phyloP scores from a whole-genome alignment of 2,329 filamentous ascomycete species.

The Phoma sp. region DNA sequence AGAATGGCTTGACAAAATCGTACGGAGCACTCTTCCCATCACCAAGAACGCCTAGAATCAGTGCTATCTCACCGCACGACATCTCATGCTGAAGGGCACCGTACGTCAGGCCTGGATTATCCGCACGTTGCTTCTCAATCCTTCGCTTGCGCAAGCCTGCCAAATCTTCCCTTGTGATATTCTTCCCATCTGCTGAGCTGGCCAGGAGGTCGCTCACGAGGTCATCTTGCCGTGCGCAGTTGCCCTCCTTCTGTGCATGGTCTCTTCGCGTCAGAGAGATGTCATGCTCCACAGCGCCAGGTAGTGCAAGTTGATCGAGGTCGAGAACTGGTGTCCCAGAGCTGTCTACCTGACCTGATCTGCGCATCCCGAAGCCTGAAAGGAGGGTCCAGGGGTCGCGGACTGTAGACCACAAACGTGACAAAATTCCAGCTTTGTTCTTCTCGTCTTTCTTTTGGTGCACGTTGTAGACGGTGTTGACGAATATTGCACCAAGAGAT shows the following conservation, averaged over 20 bases:
- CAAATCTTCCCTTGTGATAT: slow-evolving; percentile 4
- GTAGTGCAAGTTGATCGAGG: slow-evolving; percentile 14
- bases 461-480: slow-evolving; percentile 15
- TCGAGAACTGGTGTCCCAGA: slow-evolving; percentile 5
- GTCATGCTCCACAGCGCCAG: slow-evolving; percentile 15
- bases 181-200: slow-evolving; percentile 1
- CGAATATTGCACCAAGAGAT: slow-evolving; percentile 2
- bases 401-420: neutral
- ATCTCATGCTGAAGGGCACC: slow-evolving; percentile 16
- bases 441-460: slow-evolving; percentile 1
- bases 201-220: slow-evolving; percentile 1
- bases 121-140: slow-evolving; percentile 12
- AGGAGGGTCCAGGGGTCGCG: slow-evolving; percentile 14
- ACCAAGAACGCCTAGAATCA: slow-evolving; percentile 15
- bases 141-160: slow-evolving; percentile 3
- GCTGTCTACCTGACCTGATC: slow-evolving; percentile 3
- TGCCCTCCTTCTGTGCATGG: slow-evolving; percentile 15
- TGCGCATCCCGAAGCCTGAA: slow-evolving; percentile 9
- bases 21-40: slow-evolving; percentile 11
- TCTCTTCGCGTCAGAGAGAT: slow-evolving; percentile 16
- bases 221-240: slow-evolving; percentile 9
- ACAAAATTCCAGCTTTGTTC: neutral
- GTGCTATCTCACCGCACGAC: slow-evolving; percentile 13
- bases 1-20: slow-evolving; percentile 6
- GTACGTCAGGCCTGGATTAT: slow-evolving; percentile 9